Base-by-base conservation (phyloP, 495 filamentous ascomycete species). In the Penicillium malachiteum region DNA sequence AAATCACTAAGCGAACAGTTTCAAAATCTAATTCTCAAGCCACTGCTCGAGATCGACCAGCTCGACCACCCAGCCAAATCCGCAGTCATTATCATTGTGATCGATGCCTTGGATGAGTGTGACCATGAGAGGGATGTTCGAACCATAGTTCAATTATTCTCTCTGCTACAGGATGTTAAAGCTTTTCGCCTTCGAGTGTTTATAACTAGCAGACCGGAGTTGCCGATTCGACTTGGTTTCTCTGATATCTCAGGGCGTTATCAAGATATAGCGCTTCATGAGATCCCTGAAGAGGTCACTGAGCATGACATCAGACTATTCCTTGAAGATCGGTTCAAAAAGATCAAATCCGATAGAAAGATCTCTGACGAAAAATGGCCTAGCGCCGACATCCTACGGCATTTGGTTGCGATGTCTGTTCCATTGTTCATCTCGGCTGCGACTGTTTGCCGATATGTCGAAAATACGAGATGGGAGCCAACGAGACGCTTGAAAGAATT, bases 61-160 rank as follows among this genome's bases (percentile, higher is more conserved):
- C 6, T 16, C 7, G 12, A 16, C 3, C 3, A 1, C 8, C 48
- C 61, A 55, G 39, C 31, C 10, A 1, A 10, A 32, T 51, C 37
- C 57, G 56, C 21, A 13, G 14, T 70, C 10, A 52, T 75, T 13
- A 65, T 82, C 12, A 14, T 43, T 16, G 70, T 82, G 13, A 62
- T 84, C 31, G 80, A 84, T 56, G 80, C 80, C 49, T 67, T 84
- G 14, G 81, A 82, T 48, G 78, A 83, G 55, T 83, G 77, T 54
- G 74, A 75, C 1, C 18, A 57, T 7, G 71, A 79, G 12, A 37
- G 70, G 14, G 71, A 79, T 52, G 55, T 78, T 0, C 56, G 50
- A 58, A 48, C 35, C 8, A 66, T 83, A 32, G 64, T 84, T 32
- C 52, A 51, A 40, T 56, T 80, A 1, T 54, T 80, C 1, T 42